Evolutionary conservation across 2,329 filamentous ascomycete genomes (phyloP).

Genomic region (Dothistroma septosporum): DNA sequence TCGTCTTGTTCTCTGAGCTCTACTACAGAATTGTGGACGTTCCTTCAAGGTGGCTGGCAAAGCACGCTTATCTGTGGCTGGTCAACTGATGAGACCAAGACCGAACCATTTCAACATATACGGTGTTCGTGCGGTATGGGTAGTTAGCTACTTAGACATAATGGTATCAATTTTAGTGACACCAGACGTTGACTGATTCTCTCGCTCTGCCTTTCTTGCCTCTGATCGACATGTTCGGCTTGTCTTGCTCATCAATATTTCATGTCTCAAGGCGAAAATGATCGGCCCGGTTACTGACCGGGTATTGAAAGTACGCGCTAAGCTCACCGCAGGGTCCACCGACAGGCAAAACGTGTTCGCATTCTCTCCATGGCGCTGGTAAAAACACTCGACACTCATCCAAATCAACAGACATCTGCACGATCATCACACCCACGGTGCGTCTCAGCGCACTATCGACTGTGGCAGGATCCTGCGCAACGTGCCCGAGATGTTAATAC

Average conservation of each 20-base stretch:
- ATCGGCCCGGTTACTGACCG: background rate
- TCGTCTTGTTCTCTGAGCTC: conserved; percentile 22
- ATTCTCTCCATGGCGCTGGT: background rate
- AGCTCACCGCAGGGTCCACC: background rate
- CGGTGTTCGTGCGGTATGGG: background rate
- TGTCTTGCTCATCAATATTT: background rate
- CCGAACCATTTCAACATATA: background rate
- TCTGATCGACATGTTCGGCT: too few relatives aligned
- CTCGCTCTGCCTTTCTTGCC: too few relatives aligned
- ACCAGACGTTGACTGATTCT: too few relatives aligned
- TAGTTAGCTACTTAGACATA: background rate
- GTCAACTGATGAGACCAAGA: conserved; percentile 6
- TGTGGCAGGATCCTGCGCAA: background rate
- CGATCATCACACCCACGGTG: background rate
- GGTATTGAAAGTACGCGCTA: background rate
- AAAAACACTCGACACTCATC: too few relatives aligned
- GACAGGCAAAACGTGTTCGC: background rate
- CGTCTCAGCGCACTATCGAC: background rate
- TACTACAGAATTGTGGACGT: conserved; percentile 27
- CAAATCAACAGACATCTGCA: background rate
- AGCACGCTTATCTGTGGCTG: conserved; percentile 23
- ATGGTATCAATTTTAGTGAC: too few relatives aligned
- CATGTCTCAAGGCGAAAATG: background rate
- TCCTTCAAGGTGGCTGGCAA: conserved; percentile 26
- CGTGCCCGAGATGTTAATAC: background rate